Base-by-base conservation (phyloP, 352 stramenopile species). In the Pythium aquatile region DNA sequence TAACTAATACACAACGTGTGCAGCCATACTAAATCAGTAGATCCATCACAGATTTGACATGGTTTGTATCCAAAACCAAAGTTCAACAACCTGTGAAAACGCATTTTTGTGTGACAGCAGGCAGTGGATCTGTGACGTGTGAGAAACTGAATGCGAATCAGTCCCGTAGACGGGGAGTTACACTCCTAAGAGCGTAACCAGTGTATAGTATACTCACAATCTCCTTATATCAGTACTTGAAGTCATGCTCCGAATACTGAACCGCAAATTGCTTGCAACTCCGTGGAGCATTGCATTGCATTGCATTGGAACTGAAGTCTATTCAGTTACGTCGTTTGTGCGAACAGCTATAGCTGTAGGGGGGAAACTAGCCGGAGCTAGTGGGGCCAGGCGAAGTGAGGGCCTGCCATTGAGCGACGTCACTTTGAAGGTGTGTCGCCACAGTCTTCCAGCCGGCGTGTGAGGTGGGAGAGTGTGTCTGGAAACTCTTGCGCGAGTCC, bases 131-230 rank as follows among this genome's bases (percentile, higher is more conserved):
- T 51, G 44, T 51, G 44, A 51, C 44, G 44, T 51, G 44, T 51
- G 44, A 51, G 8, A 10, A 3, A 7, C 11, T 51, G 44, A 51
- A 51, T 51, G 44, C 44, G 44, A 51, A 51, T 14, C 20, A n/a
- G 44, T 14, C 44, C 44, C 35, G 44, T 51, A 51, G 44, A 51
- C 44, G 44, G 44, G 44, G 44, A 51, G n/a, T 42, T 42, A 42
- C 35, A 42, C 6, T 42, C 10, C 16, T 14, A 29, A 24, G 14
- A 47, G 14, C 13, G 39, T 47, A 47, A n/a, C 39, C 39, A 24
- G 39, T 51, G 44, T 24, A 51, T 51, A 51, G 35, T 29, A 51
- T 5, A 4, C 14, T 1, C 1, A 29, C 14, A 29, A 3, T 8
- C 0, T 42, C 35, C 2, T 47, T 51, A 51, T 2, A 30, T 30